A percentile compares a stretch with the other conserved stretches of the same genome.
These are phyloP conservation scores for Cyclostephanos tholiformis DNA, from an alignment of 108 stramenopile species.

Conservation along the genomic window DNA sequence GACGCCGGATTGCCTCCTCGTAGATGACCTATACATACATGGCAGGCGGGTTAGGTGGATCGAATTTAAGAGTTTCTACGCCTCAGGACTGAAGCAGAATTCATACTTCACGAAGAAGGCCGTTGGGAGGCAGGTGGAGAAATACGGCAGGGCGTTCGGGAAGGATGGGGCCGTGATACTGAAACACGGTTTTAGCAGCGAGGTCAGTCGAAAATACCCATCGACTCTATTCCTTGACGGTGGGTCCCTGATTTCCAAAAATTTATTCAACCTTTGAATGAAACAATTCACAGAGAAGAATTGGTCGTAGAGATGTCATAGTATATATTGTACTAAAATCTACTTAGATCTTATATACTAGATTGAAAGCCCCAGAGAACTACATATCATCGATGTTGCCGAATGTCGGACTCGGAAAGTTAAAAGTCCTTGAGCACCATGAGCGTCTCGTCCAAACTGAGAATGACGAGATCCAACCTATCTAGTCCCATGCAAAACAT, in stretches of 20 bases:
- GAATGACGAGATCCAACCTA: constrained; percentile 64
- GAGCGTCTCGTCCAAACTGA: constrained; percentile 81
- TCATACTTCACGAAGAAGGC: constrained; percentile 18
- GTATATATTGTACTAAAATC: no score
- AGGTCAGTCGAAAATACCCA: constrained; percentile 1
- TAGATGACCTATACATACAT: constrained; percentile 38
- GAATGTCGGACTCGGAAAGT: neutral
- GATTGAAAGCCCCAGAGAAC: neutral
- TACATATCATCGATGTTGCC: neutral
- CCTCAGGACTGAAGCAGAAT: constrained; percentile 31
- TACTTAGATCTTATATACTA: no score
- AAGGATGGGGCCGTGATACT: constrained; percentile 33
- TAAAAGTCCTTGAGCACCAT: constrained; percentile 74
- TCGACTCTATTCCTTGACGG: constrained; percentile 39
- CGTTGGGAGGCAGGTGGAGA: constrained; percentile 20
- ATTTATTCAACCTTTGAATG: neutral
- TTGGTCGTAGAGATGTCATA: no score
- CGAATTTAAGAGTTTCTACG: constrained; percentile 35
- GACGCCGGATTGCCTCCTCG: constrained; percentile 34
- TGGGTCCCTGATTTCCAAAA: constrained; percentile 21
- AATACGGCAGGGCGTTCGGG: constrained; percentile 26
- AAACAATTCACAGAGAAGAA: no score
- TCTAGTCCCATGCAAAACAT: constrained; percentile 80
- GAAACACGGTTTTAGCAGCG: constrained; percentile 34
- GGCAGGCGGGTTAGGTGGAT: constrained; percentile 28